Evolutionary conservation across 371 early-diverging fungal genomes (phyloP).

Genomic region (Actinomortierella wolfii): DNA sequence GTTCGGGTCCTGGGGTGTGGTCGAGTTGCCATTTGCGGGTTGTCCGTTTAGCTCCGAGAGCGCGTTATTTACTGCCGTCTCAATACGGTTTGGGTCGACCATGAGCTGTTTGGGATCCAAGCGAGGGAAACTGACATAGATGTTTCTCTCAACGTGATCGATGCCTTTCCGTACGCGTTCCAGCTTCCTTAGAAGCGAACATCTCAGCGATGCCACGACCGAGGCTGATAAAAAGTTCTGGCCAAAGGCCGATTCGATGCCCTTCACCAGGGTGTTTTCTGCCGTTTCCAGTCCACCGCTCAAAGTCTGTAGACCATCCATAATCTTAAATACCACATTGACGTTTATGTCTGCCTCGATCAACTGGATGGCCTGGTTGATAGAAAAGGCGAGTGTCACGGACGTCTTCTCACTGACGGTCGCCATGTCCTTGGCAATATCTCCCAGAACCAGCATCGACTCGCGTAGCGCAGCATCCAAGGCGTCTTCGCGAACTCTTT

Average conservation of each 20-base stretch:
- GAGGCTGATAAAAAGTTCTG: conserved; percentile 9
- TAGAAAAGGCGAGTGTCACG: conserved; percentile 8
- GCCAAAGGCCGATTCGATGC: conserved; percentile 25
- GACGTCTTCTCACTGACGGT: conserved; percentile 1
- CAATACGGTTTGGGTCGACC: neutral
- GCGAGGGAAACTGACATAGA: conserved; percentile 15
- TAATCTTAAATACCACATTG: conserved; percentile 16
- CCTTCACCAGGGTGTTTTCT: conserved; percentile 12
- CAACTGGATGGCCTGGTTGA: conserved; percentile 7
- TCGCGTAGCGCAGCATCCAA: conserved; percentile 4
- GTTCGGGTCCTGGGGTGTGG: too few relatives aligned
- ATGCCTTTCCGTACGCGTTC: conserved; percentile 10
- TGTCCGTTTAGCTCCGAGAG: too few relatives aligned
- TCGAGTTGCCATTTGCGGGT: too few relatives aligned
- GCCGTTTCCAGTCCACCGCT: conserved; percentile 5
- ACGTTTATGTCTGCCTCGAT: conserved; percentile 24
- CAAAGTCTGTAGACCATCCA: conserved; percentile 8
- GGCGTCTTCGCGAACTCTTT: conserved; percentile 8
- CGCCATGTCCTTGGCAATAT: neutral
- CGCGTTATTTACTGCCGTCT: too few relatives aligned
- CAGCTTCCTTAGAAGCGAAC: conserved; percentile 26
- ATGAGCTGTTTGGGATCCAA: conserved; percentile 18
- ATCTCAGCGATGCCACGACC: conserved; percentile 18
- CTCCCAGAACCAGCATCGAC: conserved; percentile 1
- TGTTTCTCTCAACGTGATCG: conserved; percentile 17